Evolutionary conservation across 2,329 filamentous ascomycete species (phyloP).

Genomic region (Zymoseptoria brevis): DNA sequence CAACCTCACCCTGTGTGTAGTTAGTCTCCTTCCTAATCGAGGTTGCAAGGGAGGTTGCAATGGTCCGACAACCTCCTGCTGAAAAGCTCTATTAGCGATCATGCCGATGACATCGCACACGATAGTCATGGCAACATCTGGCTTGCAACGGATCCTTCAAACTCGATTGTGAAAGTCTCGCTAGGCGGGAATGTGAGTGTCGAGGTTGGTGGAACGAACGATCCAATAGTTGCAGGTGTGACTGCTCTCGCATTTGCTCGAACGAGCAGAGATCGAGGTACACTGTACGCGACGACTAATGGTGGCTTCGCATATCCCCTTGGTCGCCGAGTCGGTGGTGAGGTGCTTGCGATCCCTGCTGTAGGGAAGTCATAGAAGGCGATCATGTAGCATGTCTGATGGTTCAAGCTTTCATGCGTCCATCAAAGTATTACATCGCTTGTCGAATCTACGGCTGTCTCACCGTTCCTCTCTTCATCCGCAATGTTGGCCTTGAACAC

Average conservation of each 20-base stretch:
- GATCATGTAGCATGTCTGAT: not conserved
- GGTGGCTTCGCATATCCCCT: conserved; percentile 10
- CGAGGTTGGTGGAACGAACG: conserved; percentile 7
- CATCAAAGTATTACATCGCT: not conserved
- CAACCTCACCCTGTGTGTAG: no score
- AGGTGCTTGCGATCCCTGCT: not conserved
- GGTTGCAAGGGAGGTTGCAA: no score
- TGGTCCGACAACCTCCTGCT: no score
- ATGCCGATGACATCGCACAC: conserved; percentile 13
- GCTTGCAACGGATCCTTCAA: conserved; percentile 11
- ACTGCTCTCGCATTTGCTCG: conserved; percentile 13
- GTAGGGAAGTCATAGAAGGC: not conserved
- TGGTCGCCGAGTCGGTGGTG: conserved; percentile 1
- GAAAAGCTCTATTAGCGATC: no score
- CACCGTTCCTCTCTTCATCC: no score
- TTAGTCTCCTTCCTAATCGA: no score
- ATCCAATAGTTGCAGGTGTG: conserved; percentile 5
- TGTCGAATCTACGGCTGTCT: not conserved
- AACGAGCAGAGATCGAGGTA: conserved; percentile 1
- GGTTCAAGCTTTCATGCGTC: not conserved
- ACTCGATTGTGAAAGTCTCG: conserved; percentile 11
- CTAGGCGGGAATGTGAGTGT: conserved; percentile 4
- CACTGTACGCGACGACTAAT: conserved; percentile 12
- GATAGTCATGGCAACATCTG: conserved; percentile 10
- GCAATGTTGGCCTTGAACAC: not conserved